phyloP scores from a whole-genome alignment of 176 grass and related monocot genomes.

The Otatea glauca region DNA sequence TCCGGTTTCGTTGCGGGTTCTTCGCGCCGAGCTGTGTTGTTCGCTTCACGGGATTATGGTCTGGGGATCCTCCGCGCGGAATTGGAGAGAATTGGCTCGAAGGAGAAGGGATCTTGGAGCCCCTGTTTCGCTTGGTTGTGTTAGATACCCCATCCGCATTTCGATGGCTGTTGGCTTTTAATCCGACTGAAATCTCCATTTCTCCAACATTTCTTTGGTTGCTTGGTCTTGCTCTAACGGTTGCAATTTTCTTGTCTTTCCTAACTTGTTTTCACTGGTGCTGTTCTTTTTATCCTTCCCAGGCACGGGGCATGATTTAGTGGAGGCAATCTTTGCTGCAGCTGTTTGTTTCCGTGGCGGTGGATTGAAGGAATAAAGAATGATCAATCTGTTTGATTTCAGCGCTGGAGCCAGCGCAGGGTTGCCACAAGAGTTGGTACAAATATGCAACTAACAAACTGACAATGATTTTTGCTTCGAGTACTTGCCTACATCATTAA shows the following conservation, averaged over 20 bases:
- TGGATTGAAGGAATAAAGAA: slow-evolving; percentile 49
- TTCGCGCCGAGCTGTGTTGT: neutral
- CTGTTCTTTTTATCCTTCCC: neutral
- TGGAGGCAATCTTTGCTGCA: slow-evolving; percentile 16
- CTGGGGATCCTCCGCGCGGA: neutral
- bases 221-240: neutral
- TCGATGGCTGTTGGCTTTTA: neutral
- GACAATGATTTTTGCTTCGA: slow-evolving; percentile 46
- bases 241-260: neutral
- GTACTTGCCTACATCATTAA: slow-evolving; percentile 41
- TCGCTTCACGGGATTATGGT: neutral
- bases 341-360: slow-evolving; percentile 46
- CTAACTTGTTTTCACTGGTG: neutral
- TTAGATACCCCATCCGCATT: neutral
- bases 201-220: neutral
- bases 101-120: slow-evolving; percentile 29
- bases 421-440: slow-evolving; percentile 57
- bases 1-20: slow-evolving; percentile 23
- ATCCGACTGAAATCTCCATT: neutral
- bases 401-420: slow-evolving; percentile 52
- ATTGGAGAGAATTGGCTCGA: slow-evolving; percentile 37
- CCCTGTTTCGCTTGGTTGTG: neutral
- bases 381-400: slow-evolving; percentile 60
- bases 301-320: slow-evolving; percentile 31
- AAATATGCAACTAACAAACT: slow-evolving; percentile 27